phyloP scores from a whole-genome alignment of 192 early-diverging fungal genomes.

The Dissophora globulifera region DNA sequence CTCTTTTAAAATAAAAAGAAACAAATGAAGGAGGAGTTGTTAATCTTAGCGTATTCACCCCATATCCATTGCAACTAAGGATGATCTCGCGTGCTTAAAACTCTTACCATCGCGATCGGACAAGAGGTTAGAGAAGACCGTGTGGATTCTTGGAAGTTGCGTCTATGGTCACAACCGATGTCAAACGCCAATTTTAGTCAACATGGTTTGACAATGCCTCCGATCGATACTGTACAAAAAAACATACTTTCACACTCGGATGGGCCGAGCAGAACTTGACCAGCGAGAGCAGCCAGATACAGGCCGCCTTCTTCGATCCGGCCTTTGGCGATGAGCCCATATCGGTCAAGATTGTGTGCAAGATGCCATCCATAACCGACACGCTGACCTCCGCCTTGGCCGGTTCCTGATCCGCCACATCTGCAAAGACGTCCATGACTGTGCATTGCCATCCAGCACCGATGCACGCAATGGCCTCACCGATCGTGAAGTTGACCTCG shows the following conservation, averaged over 20 bases:
- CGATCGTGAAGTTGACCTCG: constrained; percentile 87
- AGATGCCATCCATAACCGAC: constrained; percentile 53
- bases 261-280: constrained; percentile 75
- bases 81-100: too few relatives aligned
- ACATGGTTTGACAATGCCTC: too few relatives aligned
- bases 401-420: constrained; percentile 67
- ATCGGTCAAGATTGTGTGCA: constrained; percentile 66
- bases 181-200: too few relatives aligned
- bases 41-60: too few relatives aligned
- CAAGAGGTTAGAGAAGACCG: constrained; percentile 79
- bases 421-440: constrained; percentile 74
- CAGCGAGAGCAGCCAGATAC: constrained; percentile 82
- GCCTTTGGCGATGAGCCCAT: constrained; percentile 64
- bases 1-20: constrained; percentile 49
- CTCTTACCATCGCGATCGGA: constrained; percentile 85
- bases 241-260: constrained; percentile 58
- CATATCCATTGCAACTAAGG: too few relatives aligned
- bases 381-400: constrained; percentile 9
- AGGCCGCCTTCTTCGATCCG: constrained; percentile 71
- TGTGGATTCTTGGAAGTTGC: constrained; percentile 74
- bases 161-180: constrained; percentile 33
- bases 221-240: neutral
- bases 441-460: constrained; percentile 74
- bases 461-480: constrained; percentile 77
- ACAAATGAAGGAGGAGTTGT: too few relatives aligned